Evolutionary conservation across 306 rosid genomes (phyloP), one percentile per base, ranked within the genome.

Genomic region (Gillenia trifoliata): DNA sequence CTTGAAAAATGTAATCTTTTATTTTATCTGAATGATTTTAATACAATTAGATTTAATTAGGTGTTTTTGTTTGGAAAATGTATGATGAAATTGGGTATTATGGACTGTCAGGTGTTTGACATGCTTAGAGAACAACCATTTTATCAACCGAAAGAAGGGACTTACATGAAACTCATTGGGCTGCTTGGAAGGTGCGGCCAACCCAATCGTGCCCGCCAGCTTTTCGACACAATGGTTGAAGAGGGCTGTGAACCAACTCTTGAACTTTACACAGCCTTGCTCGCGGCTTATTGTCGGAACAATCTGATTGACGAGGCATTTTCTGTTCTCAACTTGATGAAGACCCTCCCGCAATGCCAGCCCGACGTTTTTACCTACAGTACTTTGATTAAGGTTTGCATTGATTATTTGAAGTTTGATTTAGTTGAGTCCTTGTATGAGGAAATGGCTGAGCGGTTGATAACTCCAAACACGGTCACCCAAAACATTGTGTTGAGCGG

Each of bases 291-390:
- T 86, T 90, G 98, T 73, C 86, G 97, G 74, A 92, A 78, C 85
- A 85, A 85, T 59, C 64, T 26, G 68, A 82, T 92, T 80, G 88
- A 86, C 2, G 88, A 90, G 74, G 98, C 93, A 2, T 88, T 94
- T 78, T 83, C 71, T 1, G 77, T 56, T 74, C 89, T 94, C n/a
- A 73, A 85, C 78, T 88, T 78, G 78, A 94, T 94, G 99, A 90
- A 94, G 85, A 83, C 82, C 33, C 93, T 87, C 71, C 97, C 98
- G 54, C 73, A 66, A 70, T 86, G 96, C 85, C 99, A 92, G 78
- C 99, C 99, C 45, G 99, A 94, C 74, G 93, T 94, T 79, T 94
- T 85, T 83, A 92, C 97, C 50, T 92, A 94, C 74, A 90, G 97
- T 64, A 88, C 88, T 34, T 81, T 94, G 62, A 87, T 94, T 49